These are phyloP conservation scores for Magnusiomyces tetraspermus DNA, from an alignment of 1,139 yeast species.

Conservation along the genomic window DNA sequence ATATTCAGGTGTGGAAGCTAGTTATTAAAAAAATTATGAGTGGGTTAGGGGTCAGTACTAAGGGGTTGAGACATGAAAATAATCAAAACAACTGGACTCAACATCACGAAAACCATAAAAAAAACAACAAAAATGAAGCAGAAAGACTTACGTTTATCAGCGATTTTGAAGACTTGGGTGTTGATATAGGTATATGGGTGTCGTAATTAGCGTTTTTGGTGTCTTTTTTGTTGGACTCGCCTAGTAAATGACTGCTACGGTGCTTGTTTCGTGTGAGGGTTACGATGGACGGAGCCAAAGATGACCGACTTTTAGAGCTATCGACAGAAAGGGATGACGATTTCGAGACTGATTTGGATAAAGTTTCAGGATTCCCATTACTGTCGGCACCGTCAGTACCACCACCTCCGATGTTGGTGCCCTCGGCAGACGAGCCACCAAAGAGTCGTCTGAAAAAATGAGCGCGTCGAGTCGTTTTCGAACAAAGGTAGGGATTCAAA, in stretches of 20 bases:
- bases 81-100: neutral
- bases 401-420: neutral
- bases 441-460: conserved; percentile 13
- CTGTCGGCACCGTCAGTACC: neutral
- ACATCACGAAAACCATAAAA: neutral
- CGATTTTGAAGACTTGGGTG: neutral
- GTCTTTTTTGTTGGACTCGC: neutral
- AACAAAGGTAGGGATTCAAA: neutral
- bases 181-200: neutral
- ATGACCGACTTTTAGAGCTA: neutral
- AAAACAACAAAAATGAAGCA: neutral
- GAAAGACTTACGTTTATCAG: neutral
- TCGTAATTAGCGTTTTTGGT: neutral
- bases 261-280: neutral
- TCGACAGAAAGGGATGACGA: neutral
- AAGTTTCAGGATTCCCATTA: neutral
- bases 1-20: neutral
- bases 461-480: conserved; percentile 11
- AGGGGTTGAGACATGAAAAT: neutral
- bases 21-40: neutral
- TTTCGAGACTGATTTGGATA: neutral
- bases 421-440: conserved; percentile 9
- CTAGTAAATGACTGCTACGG: neutral
- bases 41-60: neutral
- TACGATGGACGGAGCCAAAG: neutral